phyloP scores from a whole-genome alignment of 73 alveolate genomes.

The Durusdinium trenchii region DNA sequence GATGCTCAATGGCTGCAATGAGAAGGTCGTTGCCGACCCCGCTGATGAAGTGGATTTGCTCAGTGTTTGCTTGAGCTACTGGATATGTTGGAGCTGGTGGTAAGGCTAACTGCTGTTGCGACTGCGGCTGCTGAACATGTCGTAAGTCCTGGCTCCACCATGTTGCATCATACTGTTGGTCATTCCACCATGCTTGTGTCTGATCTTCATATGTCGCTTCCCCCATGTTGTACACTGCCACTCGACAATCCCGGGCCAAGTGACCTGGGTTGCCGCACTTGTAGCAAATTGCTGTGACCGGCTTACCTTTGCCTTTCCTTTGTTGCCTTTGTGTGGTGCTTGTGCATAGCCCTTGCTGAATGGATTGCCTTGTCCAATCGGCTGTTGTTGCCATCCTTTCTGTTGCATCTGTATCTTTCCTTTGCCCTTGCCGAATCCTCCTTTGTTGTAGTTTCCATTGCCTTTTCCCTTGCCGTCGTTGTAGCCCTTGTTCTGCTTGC shows the following conservation, averaged over 20 bases:
- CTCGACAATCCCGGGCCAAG: conserved; percentile 11
- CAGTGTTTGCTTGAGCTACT: background rate
- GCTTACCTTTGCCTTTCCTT: background rate
- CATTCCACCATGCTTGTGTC: background rate
- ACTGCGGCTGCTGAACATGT: background rate
- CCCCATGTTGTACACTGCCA: background rate
- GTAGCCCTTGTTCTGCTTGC: conserved; percentile 8
- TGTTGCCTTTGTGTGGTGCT: background rate
- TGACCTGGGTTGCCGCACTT: conserved; percentile 9
- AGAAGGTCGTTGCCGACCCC: background rate
- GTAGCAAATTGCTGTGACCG: no score
- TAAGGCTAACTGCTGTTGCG: background rate
- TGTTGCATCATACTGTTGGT: background rate
- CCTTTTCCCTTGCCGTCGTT: background rate
- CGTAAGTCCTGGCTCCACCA: background rate
- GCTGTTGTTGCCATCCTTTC: no score
- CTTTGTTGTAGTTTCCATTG: background rate
- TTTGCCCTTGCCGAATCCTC: background rate
- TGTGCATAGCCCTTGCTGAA: no score
- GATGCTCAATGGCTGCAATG: background rate
- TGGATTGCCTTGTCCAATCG: no score
- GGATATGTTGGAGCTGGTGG: background rate
- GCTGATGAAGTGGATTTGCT: background rate
- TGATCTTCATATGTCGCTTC: background rate
- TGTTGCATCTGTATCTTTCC: no score